Base-by-base conservation (phyloP, 768 basidiomycete species). In the Russula sp. region DNA sequence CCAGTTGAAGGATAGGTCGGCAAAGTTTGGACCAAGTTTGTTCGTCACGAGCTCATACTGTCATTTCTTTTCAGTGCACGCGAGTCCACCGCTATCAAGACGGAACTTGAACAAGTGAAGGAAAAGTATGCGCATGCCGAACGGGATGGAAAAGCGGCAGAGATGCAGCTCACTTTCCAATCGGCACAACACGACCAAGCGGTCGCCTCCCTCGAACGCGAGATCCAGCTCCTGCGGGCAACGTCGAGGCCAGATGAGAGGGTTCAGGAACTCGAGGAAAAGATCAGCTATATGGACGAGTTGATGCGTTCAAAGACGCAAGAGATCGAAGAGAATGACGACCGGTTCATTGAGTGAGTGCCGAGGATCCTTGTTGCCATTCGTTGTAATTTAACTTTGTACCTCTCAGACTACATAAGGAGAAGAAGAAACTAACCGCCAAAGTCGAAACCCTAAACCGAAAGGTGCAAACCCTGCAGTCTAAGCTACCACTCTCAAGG, bases 281-380 rank as follows among this genome's bases (percentile, higher is more conserved):
- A 82, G 67, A 88, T 86, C 69, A 80, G 77, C 40, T 88, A 91
- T 72, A 87, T 91, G 85, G 90, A 92, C 68, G 84, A 85, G 51
- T 76, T 90, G 50, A 75, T 92, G 50, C 80, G 79, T 62, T 77
- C 75, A 49, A 92, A 91, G 73, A 89, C 86, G 64, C 73, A 79
- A 16, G 90, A 92, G 75, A 90, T 92, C 61, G 90, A 92, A 71
- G 89, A 88, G 69, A 89, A 92, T 61, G 90, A 93, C 69, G 91
- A 93, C 71, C 83, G 83, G 40, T 83, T 85, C 57, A 83, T 92
- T 64, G 88, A 87, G 90, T 92, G 75, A 69, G 87, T 79, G n/a
- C 10, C 26, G 5, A n/a, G 8, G 30, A 49, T 22, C 8, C 44
- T 32, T 18, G 14, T 30, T 13, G 13, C n/a, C 3, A 16, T n/a